Evolutionary conservation across 345 rosid species (phyloP), one percentile per base, ranked within the genome.

Genomic region (Brassica carinata): DNA sequence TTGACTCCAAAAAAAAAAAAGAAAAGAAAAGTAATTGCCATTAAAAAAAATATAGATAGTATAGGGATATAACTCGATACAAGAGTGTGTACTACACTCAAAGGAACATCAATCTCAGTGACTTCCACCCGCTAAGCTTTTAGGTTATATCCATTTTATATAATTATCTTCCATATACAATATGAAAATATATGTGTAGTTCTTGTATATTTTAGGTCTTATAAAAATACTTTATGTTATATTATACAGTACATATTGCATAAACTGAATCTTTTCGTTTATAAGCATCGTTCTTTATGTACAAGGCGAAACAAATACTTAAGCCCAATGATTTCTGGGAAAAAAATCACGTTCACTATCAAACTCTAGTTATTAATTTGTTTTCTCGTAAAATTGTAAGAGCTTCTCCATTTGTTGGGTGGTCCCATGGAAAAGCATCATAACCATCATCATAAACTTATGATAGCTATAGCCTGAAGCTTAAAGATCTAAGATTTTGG

Each of bases 51-150:
- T 66, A 74, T 81, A 71, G 64, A 67, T 80, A 71, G 72, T 72
- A 81, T 83, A 79, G 71, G 59, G 29, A 77, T 58, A 66, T 72
- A 59, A 19, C 19, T 55, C 19, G 63, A 75, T 59, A 74, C 57
- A 74, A 81, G 79, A 59, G 93, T 89, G 97, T 92, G 97, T 76
- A 84, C 85, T 87, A 87, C 98, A 92, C 97, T 92, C 96, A 87
- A 94, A 92, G 93, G 81, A 87, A 86, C 83, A 81, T 78, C 88
- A 85, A 66, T 73, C 89, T 88, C 85, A 51, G 72, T 67, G 84
- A 73, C 77, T 87, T 83, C 83, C 87, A 84, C 78, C 83, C 89
- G 95, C 92, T 97, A 90, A 89, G 87, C 90, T 94, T 94, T 92
- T 83, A 94, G 93, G 93, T 29, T 29, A 29, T 29, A 29, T 29